A percentile compares a stretch with the other conserved stretches of the same genome.
Evolutionary conservation across 2,329 filamentous ascomycete genomes (phyloP).

Genomic region (Sclerotinia nivalis): DNA sequence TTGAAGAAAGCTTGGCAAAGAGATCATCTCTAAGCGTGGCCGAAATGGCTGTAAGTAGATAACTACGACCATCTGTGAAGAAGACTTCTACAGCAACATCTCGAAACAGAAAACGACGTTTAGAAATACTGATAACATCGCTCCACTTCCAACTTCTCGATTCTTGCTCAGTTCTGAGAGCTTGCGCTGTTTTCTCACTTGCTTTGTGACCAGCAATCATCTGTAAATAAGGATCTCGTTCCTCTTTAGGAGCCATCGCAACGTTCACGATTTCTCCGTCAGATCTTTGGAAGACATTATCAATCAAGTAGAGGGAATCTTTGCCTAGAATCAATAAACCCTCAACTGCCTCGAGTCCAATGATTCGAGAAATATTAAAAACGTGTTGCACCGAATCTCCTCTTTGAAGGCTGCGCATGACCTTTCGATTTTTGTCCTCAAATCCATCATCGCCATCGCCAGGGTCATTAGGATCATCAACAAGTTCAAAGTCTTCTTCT

Average conservation of each 20-base stretch:
- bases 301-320: constrained; percentile 88
- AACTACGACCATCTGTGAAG: constrained; percentile 95
- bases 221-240: constrained; percentile 91
- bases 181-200: constrained; percentile 54
- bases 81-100: constrained; percentile 97
- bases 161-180: constrained; percentile 67
- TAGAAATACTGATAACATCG: constrained; percentile 93
- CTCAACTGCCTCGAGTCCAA: constrained; percentile 90
- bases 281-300: constrained; percentile 91
- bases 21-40: constrained; percentile 75
- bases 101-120: constrained; percentile 89
- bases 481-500: constrained; percentile 94
- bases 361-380: constrained; percentile 92
- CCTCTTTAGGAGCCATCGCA: constrained; percentile 87
- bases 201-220: constrained; percentile 77
- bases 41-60: constrained; percentile 82
- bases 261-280: constrained; percentile 97
- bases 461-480: constrained; percentile 89
- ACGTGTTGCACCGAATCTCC: constrained; percentile 92
- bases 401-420: constrained; percentile 88
- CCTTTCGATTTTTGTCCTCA: constrained; percentile 97
- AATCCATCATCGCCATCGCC: constrained; percentile 74
- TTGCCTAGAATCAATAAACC: constrained; percentile 92
- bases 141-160: constrained; percentile 91
- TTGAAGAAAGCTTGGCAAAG: constrained; percentile 70